Evolutionary conservation across 2,329 filamentous ascomycete species (phyloP).

Genomic region (Verticillium isaacii): DNA sequence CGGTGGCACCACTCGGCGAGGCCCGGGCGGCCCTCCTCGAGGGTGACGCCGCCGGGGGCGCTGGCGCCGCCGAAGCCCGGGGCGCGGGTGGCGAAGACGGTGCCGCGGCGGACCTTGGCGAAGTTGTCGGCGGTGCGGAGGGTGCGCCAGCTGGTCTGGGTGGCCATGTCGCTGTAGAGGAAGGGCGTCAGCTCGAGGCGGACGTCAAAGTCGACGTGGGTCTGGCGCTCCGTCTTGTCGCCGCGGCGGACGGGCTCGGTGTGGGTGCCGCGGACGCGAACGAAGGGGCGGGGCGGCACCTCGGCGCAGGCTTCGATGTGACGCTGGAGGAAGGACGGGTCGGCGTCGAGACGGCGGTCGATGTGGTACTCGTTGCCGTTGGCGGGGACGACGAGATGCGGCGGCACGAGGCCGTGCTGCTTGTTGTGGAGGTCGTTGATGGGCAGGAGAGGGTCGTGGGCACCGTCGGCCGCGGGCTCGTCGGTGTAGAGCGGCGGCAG

Average conservation of each 20-base stretch:
- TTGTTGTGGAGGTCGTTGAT: not conserved
- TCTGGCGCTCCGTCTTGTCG: slow-evolving; percentile 39
- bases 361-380: slow-evolving; percentile 37
- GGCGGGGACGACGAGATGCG: slow-evolving; percentile 23
- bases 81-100: slow-evolving; percentile 47
- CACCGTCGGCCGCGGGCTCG: slow-evolving; percentile 20
- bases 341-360: slow-evolving; percentile 37
- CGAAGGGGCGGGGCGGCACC: slow-evolving; percentile 47
- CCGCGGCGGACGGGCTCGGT: slow-evolving; percentile 36
- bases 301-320: slow-evolving; percentile 39
- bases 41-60: slow-evolving; percentile 12
- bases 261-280: slow-evolving; percentile 51
- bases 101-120: slow-evolving; percentile 62
- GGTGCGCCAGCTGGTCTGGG: slow-evolving; percentile 32
- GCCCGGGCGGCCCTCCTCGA: slow-evolving; percentile 3
- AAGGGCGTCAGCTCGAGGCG: slow-evolving; percentile 54
- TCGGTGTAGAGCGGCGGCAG: slow-evolving; percentile 41
- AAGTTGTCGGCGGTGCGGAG: slow-evolving; percentile 51
- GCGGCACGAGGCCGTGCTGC: slow-evolving; percentile 14
- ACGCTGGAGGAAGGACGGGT: slow-evolving; percentile 35
- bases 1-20: slow-evolving; percentile 60
- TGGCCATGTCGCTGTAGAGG: slow-evolving; percentile 41
- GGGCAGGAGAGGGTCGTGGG: slow-evolving; percentile 18
- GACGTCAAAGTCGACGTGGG: slow-evolving; percentile 56
- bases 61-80: slow-evolving; percentile 32